Evolutionary conservation across 106 monocot genomes (phyloP).

Genomic region (Allium fistulosum): DNA sequence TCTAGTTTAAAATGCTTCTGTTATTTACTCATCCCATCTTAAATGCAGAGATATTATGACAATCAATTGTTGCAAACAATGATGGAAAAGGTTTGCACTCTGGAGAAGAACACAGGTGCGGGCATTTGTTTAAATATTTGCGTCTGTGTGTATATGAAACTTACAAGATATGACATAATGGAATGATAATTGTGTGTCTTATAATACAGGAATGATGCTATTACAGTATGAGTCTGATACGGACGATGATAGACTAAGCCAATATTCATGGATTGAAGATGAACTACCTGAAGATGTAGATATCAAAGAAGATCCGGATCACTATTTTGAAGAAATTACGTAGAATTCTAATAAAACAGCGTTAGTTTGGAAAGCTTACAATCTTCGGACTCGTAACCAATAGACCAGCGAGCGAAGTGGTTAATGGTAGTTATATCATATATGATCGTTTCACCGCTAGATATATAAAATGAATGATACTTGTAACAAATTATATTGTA

Average conservation of each 20-base stretch:
- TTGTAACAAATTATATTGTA: no score
- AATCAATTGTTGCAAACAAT: conserved; percentile 61
- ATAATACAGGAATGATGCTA: no score
- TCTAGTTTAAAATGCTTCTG: no score
- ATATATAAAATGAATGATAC: no score
- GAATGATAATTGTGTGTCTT: no score
- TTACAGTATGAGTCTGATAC: neutral
- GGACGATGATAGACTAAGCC: conserved; percentile 27
- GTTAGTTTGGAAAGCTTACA: conserved; percentile 33
- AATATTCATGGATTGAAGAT: conserved; percentile 48
- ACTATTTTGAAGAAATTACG: conserved; percentile 35
- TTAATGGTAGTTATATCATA: no score
- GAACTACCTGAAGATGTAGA: conserved; percentile 51
- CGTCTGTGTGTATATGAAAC: no score
- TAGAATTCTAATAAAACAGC: conserved; percentile 33
- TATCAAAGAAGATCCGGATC: conserved; percentile 50
- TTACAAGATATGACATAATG: no score
- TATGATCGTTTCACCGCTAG: no score
- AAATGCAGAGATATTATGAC: conserved; percentile 61
- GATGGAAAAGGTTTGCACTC: conserved; percentile 40
- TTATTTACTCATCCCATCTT: neutral
- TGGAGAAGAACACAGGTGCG: conserved; percentile 51
- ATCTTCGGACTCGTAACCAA: conserved; percentile 46
- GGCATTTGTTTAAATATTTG: neutral
- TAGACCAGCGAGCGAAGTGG: no score